These are phyloP conservation scores for Austropuccinia psidii DNA, from an alignment of 1,284 basidiomycete genomes.

Conservation along the genomic window DNA sequence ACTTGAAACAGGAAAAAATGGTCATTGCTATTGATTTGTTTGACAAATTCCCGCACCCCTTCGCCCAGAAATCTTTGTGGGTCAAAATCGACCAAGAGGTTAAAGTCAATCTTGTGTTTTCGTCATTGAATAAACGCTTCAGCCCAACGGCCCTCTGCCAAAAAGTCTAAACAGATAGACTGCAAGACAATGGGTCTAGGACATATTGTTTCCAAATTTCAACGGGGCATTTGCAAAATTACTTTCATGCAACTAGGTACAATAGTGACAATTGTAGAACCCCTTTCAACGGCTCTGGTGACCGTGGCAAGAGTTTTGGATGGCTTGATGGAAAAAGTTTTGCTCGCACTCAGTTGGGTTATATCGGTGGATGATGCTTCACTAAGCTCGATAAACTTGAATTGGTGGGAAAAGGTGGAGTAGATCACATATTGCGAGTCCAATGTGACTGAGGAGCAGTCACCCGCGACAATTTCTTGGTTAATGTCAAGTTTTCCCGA, in stretches of 20 bases:
- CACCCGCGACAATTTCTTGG: slow-evolving; percentile 51
- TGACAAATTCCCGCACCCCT: slow-evolving; percentile 60
- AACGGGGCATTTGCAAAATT: slow-evolving; percentile 94
- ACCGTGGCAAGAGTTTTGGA: background rate
- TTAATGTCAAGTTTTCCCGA: slow-evolving; percentile 32
- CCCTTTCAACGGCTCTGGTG: slow-evolving; percentile 69
- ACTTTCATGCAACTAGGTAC: slow-evolving; percentile 79
- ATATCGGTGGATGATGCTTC: too few relatives aligned
- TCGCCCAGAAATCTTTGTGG: slow-evolving; percentile 60
- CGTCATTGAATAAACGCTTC: slow-evolving; percentile 83
- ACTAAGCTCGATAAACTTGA: slow-evolving; percentile 66
- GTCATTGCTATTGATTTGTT: slow-evolving; percentile 81
- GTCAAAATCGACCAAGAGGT: slow-evolving; percentile 74
- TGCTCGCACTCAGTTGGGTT: too few relatives aligned
- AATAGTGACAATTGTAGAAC: slow-evolving; percentile 72
- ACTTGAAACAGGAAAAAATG: slow-evolving; percentile 83
- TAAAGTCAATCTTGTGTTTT: slow-evolving; percentile 87
- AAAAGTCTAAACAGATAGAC: slow-evolving; percentile 54
- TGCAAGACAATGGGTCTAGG: slow-evolving; percentile 83
- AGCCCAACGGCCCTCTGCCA: slow-evolving; percentile 53
- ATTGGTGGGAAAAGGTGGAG: slow-evolving; percentile 75
- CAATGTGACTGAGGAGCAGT: slow-evolving; percentile 71
- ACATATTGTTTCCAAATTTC: slow-evolving; percentile 91
- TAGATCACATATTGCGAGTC: slow-evolving; percentile 75
- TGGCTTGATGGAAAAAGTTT: too few relatives aligned